Conservation (phyloP, 805 yeast genomes). For the Candida golubevii region DNA sequence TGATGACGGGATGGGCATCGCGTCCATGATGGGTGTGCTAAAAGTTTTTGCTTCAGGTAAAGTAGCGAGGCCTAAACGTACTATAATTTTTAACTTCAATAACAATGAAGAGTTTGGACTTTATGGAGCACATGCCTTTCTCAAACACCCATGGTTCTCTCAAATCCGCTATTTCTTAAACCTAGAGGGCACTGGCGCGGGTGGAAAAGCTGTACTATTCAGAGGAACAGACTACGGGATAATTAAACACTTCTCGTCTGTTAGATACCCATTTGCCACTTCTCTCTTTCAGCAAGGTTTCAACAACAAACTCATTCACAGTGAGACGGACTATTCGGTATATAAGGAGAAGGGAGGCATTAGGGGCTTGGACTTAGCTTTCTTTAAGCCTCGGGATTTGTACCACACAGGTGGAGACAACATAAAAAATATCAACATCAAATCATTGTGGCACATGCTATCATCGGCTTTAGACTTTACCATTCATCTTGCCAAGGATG, state of each 20-base stretch:
- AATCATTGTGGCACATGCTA: constrained; percentile 83
- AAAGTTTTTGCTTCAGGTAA: constrained; percentile 35
- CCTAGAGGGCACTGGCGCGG: constrained; percentile 91
- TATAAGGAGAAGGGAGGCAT: constrained; percentile 59
- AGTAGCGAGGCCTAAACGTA: constrained; percentile 57
- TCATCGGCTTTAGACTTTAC: constrained; percentile 63
- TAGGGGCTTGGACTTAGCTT: constrained; percentile 87
- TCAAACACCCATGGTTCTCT: constrained; percentile 67
- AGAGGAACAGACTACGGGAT: constrained; percentile 79
- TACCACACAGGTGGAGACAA: constrained; percentile 79
- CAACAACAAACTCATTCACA: constrained; percentile 60
- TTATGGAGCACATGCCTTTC: constrained; percentile 72
- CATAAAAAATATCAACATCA: constrained; percentile 57
- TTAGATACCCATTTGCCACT: constrained; percentile 67
- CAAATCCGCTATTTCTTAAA: constrained; percentile 65
- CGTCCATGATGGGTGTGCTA: constrained; percentile 69
- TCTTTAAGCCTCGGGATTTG: constrained; percentile 75
- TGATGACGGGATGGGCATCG: constrained; percentile 89
- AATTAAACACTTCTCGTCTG: constrained; percentile 52
- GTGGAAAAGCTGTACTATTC: constrained; percentile 77
- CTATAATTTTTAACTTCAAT: constrained; percentile 79
- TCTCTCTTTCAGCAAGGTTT: constrained; percentile 85
- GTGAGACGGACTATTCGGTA: constrained; percentile 83
- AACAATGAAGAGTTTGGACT: constrained; percentile 88
- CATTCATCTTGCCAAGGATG: constrained; percentile 32